These are phyloP conservation scores for Fagus crenata DNA, from an alignment of 306 rosid species.

Conservation along the genomic window DNA sequence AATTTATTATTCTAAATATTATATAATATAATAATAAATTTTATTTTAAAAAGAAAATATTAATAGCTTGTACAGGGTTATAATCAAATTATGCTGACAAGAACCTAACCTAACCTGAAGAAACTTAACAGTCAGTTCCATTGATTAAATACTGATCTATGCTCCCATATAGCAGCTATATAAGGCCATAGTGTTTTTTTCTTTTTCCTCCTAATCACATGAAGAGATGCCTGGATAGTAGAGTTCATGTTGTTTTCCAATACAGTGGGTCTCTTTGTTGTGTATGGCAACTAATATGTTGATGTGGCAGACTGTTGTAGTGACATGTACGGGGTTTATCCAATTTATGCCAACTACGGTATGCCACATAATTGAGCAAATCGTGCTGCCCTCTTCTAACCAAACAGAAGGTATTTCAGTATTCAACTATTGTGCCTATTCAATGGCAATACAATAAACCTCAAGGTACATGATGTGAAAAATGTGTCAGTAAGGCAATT, in stretches of 20 bases:
- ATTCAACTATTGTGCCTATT: neutral
- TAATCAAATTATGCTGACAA: neutral
- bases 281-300: neutral
- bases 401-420: neutral
- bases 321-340: neutral
- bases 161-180: too few relatives aligned
- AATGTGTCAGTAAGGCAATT: neutral
- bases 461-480: neutral
- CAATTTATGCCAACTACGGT: neutral
- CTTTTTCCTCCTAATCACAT: too few relatives aligned
- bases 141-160: too few relatives aligned
- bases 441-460: neutral
- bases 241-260: neutral
- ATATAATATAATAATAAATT: too few relatives aligned
- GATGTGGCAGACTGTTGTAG: neutral
- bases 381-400: neutral
- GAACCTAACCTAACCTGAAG: neutral
- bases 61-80: neutral
- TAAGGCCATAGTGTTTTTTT: too few relatives aligned
- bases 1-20: too few relatives aligned
- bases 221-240: neutral
- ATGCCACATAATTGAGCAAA: neutral
- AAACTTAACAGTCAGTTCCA: neutral
- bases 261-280: neutral
- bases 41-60: too few relatives aligned